Conservation (phyloP, 768 basidiomycete genomes). For the Amanita polypyramis region DNA sequence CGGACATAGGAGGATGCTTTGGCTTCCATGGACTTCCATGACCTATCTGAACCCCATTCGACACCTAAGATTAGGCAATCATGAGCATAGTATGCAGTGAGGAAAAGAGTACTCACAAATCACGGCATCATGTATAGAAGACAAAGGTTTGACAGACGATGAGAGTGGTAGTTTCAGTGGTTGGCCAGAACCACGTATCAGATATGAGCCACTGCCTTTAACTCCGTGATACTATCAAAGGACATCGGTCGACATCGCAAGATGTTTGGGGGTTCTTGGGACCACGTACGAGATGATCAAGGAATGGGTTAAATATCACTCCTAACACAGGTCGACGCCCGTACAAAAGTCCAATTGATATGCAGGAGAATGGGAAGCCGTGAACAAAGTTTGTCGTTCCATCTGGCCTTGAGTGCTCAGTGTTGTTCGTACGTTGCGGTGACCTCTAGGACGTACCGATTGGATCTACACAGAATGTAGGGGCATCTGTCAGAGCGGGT, state of each 20-base stretch:
- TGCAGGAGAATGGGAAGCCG: slow-evolving; percentile 80
- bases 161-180: slow-evolving; percentile 58
- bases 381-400: slow-evolving; percentile 87
- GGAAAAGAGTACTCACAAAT: slow-evolving; percentile 36
- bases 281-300: slow-evolving; percentile 60
- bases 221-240: slow-evolving; percentile 59
- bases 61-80: slow-evolving; percentile 33
- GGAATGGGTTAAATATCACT: slow-evolving; percentile 90
- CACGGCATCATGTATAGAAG: slow-evolving; percentile 60
- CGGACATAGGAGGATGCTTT: slow-evolving; percentile 63
- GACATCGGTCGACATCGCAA: background rate
- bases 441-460: slow-evolving; percentile 45
- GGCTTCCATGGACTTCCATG: slow-evolving; percentile 34
- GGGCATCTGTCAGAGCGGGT: slow-evolving; percentile 68
- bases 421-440: background rate
- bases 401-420: slow-evolving; percentile 29
- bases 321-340: slow-evolving; percentile 75
- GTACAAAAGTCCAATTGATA: slow-evolving; percentile 86
- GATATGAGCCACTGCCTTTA: slow-evolving; percentile 70
- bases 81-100: background rate
- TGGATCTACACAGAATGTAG: slow-evolving; percentile 95
- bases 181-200: slow-evolving; percentile 37
- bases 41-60: slow-evolving; percentile 85
- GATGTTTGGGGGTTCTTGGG: background rate
- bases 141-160: slow-evolving; percentile 45